Conservation (phyloP, 2,329 filamentous ascomycete species). For the Emmonsiellopsis sp. region DNA sequence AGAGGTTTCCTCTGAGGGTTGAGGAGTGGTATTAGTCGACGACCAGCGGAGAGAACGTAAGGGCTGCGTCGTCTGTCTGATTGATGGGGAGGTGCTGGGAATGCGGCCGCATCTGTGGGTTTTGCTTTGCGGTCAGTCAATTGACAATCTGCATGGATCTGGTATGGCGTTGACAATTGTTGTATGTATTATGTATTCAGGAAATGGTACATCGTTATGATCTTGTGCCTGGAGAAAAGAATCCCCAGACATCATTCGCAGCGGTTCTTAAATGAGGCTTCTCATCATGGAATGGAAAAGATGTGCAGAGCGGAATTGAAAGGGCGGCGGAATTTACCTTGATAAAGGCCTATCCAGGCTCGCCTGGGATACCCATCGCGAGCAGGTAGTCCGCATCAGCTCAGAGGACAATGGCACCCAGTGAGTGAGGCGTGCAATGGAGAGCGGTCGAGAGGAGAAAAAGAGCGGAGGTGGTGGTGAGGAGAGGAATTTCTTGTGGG, state of each 20-base stretch:
- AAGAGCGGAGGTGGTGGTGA: neutral
- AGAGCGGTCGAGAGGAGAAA: neutral
- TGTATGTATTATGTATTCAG: neutral
- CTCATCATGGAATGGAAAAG: slow-evolving; percentile 3
- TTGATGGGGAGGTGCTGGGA: neutral
- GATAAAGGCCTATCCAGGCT: slow-evolving; percentile 18
- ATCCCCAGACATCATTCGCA: slow-evolving; percentile 51
- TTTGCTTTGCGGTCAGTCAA: neutral
- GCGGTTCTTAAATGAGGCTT: slow-evolving; percentile 48
- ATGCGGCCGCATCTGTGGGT: neutral
- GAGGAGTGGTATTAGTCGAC: neutral
- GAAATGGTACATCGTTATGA: slow-evolving; percentile 25
- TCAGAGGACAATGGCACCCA: neutral
- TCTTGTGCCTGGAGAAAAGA: slow-evolving; percentile 24
- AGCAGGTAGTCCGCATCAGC: slow-evolving; percentile 32
- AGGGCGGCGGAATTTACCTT: slow-evolving; percentile 20
- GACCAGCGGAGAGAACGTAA: neutral
- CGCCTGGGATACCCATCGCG: slow-evolving; percentile 25
- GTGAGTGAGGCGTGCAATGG: neutral
- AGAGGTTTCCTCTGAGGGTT: slow-evolving; percentile 12
- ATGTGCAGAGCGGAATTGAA: slow-evolving; percentile 10
- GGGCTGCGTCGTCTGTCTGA: neutral
- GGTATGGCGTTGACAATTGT: neutral
- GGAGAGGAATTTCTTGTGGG: neutral
- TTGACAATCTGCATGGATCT: too few relatives aligned